Base-by-base conservation (phyloP, 805 yeast species). In the Priceomyces haplophilus region DNA sequence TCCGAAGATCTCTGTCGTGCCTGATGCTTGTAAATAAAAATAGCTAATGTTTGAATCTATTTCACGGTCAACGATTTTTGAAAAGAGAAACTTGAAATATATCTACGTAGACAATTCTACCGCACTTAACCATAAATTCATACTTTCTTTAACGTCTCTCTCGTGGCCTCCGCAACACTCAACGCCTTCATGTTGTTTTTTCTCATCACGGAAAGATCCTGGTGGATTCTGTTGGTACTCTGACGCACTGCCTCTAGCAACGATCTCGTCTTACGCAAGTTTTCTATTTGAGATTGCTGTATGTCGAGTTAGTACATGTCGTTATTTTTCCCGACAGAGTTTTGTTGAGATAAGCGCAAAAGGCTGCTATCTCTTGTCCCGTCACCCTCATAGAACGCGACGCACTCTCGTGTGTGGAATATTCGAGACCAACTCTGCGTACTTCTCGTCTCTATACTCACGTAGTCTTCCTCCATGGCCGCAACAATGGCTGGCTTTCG, bases 181-280 rank as follows among this genome's bases (percentile, higher is more conserved):
- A 44, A 27, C 33, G 54, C 43, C 16, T 31, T 34, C 4, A 51
- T 53, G 34, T 61, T 56, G 24, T 50, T 50, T 7, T 35, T 46
- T 7, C 43, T 37, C 1, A 59, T 61, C 3, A 47, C 40, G 17
- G 45, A 43, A 7, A 65, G 49, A 38, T 65, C 70, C 19, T 48
- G 39, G 37, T 56, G 48, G n/a, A 65, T 56, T 19, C 50, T 57
- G 13, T 54, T 53, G 2, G 65, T 57, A 16, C 67, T 48, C 36
- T 54, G 60, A 17, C 62, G 55, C 6, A 65, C 50, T 4, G 56
- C 55, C 46, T 64, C 67, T 4, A 64, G 47, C 10, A 62, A 52
- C 16, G 67, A 62, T 29, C 70, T 36, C 30, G 62, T 47, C 42
- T 56, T 59, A 42, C 50, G 59, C 19, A 64, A 52, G 35, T 47